These are phyloP conservation scores for Clavulina sp. DNA, from an alignment of 768 basidiomycete genomes.

Conservation along the genomic window DNA sequence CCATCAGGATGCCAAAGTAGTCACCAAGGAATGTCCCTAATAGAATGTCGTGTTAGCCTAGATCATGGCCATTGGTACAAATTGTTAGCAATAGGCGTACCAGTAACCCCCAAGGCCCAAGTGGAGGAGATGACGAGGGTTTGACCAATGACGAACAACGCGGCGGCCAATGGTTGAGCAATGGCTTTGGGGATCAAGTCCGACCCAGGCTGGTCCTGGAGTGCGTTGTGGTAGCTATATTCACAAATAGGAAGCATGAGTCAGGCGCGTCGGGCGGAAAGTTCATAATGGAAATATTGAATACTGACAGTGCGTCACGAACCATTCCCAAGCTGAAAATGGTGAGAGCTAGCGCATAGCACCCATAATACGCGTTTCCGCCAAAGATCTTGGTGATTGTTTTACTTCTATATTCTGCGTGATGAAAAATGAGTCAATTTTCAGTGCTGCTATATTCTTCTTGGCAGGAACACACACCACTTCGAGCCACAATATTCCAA, in stretches of 20 bases:
- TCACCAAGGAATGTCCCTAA: slow-evolving; percentile 71
- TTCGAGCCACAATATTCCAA: slow-evolving; percentile 90
- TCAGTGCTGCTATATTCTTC: not conserved
- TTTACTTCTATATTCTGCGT: slow-evolving; percentile 60
- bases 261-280: not conserved
- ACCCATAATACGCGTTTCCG: slow-evolving; percentile 54
- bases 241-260: not conserved
- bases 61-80: not conserved
- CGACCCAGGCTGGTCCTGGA: slow-evolving; percentile 54
- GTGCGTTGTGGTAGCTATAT: slow-evolving; percentile 53
- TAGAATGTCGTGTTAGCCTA: not conserved
- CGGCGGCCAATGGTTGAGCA: slow-evolving; percentile 39
- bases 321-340: slow-evolving; percentile 79
- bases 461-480: slow-evolving; percentile 46
- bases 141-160: slow-evolving; percentile 55
- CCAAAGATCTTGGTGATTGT: slow-evolving; percentile 73
- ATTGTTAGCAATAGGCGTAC: slow-evolving; percentile 53
- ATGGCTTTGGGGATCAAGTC: slow-evolving; percentile 49
- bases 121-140: slow-evolving; percentile 77
- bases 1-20: slow-evolving; percentile 38
- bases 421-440: not conserved
- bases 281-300: not conserved
- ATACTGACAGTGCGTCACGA: slow-evolving; percentile 50
- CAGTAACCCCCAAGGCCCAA: slow-evolving; percentile 81
- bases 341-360: slow-evolving; percentile 68